Evolutionary conservation across 2,329 filamentous ascomycete genomes (phyloP), one percentile per base, ranked within the genome.

Genomic region (Neonectria faginata): DNA sequence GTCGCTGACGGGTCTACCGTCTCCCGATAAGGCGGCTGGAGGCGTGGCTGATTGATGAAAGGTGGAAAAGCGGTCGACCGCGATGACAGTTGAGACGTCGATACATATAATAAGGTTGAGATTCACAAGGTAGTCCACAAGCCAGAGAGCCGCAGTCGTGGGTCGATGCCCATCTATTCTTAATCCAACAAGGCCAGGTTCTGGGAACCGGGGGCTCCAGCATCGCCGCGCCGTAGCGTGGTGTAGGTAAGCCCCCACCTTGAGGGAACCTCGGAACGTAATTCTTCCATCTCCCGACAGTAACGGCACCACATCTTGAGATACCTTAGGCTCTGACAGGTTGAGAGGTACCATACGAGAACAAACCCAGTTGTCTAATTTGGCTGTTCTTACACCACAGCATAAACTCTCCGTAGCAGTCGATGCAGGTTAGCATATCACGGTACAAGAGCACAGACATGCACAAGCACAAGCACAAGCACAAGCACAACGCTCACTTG

Each of bases 221-320:
- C 59, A 31, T 57, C 56, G 47, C 60, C 14, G 53, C 42, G 33
- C 36, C 41, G 33, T 41, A 53, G 51, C 52, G 41, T 33, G 48
- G 51, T 48, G 41, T 62, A 59, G 54, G 50, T 62, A 59, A 57
- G 50, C 60, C 25, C 60, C 52, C 56, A 9, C 31, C 33, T 58
- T 69, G 74, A 74, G 57, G 70, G 72, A 78, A 77, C 74, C 69
- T 77, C 76, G 76, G 76, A n/a, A 16, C 14, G 60, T 78, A 77
- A 78, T 74, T 58, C 29, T 39, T 20, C 45, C n/a, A 45, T 18
- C 48, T 22, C 60, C 60, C n/a, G 50, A n/a, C 14, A 14, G 20
- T 22, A 39, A 48, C 54, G 36, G 44, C 27, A 31, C 52, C 27
- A 44, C 27, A 44, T 31, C n/a, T 7, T 7, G 2, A 5, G 16